Base-by-base conservation (phyloP, 129 eudicot genomes). In the Solidago caesia region DNA sequence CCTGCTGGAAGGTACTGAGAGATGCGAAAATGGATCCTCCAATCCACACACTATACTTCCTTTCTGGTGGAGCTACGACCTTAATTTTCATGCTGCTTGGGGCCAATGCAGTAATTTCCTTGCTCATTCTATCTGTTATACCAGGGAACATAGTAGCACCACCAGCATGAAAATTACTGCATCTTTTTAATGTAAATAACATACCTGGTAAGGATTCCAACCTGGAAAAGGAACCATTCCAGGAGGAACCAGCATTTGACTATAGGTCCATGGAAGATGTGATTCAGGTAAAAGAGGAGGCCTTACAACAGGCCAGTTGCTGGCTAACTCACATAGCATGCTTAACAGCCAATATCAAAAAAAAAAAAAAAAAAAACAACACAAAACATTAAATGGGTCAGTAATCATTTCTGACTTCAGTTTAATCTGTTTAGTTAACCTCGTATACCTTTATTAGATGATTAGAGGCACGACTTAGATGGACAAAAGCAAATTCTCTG, bases 151-250 rank as follows among this genome's bases (percentile, higher is more conserved):
- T 87, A 46, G 92, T 84, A 15, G 92, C 67, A 29, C 92, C 92
- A 80, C 92, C 92, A 71, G 21, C 21, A 21, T 21, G 21, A 21
- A 21, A 21, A 21, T 21, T 21, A 21, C 21, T 21, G 21, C 21
- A 21, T 21, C 21, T 21, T 21, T 21, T 21, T 21, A 21, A 21
- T 21, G 21, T 21, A 78, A 21, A 77, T 21, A 44, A 29, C 8
- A 67, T 84, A 92, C 97, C 86, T 85, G 87, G 78, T 87, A 92
- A 51, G 97, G 87, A 78, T 82, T 85, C 97, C 97, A 92, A 51
- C 94, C 87, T 7, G 97, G 84, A 75, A 80, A 70, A 5, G 97
- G 88, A 71, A 89, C 87, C 79, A 89, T 80, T 66, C 96, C 97
- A 6, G 93, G 88, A 43, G 93, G 83, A 41, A 89, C 71, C 62